phyloP scores from a whole-genome alignment of 23 red algal genomes.

The Agarophyton chilense region DNA sequence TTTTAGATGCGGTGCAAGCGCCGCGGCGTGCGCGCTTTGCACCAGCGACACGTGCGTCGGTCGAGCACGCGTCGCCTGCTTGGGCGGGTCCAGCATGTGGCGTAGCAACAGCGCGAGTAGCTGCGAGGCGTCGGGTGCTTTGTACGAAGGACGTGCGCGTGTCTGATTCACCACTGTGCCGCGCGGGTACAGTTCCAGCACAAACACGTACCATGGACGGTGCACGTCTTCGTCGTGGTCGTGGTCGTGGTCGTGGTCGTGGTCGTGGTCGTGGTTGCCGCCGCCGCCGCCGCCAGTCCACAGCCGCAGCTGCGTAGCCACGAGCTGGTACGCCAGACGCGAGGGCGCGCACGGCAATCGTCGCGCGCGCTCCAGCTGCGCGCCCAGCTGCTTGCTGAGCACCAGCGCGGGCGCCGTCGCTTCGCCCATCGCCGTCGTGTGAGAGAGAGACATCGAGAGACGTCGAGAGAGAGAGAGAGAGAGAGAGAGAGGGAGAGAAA shows the following conservation, averaged over 20 bases:
- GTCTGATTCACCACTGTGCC: slow-evolving; percentile 62
- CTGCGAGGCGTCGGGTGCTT: slow-evolving; percentile 4
- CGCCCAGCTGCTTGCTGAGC: too few relatives aligned
- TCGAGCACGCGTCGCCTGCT: slow-evolving; percentile 7
- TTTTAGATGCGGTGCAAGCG: background rate
- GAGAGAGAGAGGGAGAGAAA: too few relatives aligned
- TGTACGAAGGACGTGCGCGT: slow-evolving; percentile 13
- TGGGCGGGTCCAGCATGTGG: slow-evolving; percentile 59
- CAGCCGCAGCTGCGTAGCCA: slow-evolving; percentile 67
- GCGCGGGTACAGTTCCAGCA: slow-evolving; percentile 78
- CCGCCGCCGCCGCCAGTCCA: slow-evolving; percentile 60
- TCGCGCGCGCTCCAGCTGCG: slow-evolving; percentile 11
- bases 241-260: too few relatives aligned
- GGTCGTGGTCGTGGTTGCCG: too few relatives aligned
- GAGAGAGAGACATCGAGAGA: too few relatives aligned
- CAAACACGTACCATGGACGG: slow-evolving; percentile 76
- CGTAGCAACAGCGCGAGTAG: slow-evolving; percentile 39
- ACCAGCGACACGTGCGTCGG: slow-evolving; percentile 74
- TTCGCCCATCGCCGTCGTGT: too few relatives aligned
- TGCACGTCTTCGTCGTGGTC: too few relatives aligned
- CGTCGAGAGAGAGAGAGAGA: too few relatives aligned
- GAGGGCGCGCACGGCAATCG: background rate
- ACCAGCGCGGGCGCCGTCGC: too few relatives aligned
- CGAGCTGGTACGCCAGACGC: slow-evolving; percentile 62
- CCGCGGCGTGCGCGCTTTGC: slow-evolving; percentile 9